Evolutionary conservation across 2,329 filamentous ascomycete species (phyloP), one percentile per base, ranked within the genome.

Genomic region (Fusarium decemcellulare): DNA sequence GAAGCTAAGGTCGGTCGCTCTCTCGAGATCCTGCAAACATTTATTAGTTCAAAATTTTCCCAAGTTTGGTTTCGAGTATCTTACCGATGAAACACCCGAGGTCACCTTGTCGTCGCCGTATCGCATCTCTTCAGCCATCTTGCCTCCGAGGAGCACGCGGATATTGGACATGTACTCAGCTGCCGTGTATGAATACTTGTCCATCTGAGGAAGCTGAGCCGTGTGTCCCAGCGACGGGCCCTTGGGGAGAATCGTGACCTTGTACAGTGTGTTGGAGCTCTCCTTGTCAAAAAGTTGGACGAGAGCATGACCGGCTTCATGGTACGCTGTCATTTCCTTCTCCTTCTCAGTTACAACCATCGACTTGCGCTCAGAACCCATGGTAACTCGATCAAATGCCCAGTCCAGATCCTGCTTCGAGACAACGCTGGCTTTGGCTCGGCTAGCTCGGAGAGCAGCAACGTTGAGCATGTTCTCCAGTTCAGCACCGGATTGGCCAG

Each of bases 311-410:
- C 96, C 96, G 59, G 95, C 97, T 82, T 99, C 96, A 77, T 97
- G 94, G 76, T 97, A 97, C 1, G 94, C 94, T n/a, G 95, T 97
- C 86, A 94, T 91, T 73, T 96, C 88, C 84, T 97, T 98, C 82
- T 99, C 96, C 82, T 97, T 94, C 69, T 95, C 90, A 44, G 92
- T 93, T 59, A 99, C 95, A 59, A 98, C 88, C 82, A 95, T 94
- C 72, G 92, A 97, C 79, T 91, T 93, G 77, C 92, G 90, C 83
- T 99, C 96, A 3, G 95, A 93, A 39, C 96, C 96, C 94, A 99
- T 97, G 79, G 97, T 92, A 57, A 99, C 93, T 82, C 96, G 96
- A 84, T 99, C 96, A 82, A 97, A 98, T 61, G 96, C 96, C 95
- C 95, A 99, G 73, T 98, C 95, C 69, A 98, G 91, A 76, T 98